These are phyloP conservation scores for Saturnispora diversa DNA, from an alignment of 805 yeast genomes.

Conservation along the genomic window DNA sequence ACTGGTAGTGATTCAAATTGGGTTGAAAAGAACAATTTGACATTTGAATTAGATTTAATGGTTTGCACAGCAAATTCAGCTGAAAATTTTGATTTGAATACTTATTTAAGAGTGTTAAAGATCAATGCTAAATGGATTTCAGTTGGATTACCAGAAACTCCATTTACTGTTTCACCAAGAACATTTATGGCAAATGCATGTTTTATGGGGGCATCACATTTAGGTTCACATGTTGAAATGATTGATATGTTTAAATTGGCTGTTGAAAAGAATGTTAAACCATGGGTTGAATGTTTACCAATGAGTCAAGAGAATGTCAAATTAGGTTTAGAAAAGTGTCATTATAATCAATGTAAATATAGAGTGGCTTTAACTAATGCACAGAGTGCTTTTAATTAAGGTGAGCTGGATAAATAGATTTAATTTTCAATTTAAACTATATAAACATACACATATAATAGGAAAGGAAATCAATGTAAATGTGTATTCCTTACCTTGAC, in stretches of 20 bases:
- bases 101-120: constrained; percentile 43
- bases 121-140: constrained; percentile 52
- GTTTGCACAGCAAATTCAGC: constrained; percentile 47
- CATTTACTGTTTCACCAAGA: constrained; percentile 35
- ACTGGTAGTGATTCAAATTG: constrained; percentile 36
- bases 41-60: constrained; percentile 39
- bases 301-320: constrained; percentile 45
- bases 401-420: background rate
- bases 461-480: background rate
- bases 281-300: constrained; percentile 57
- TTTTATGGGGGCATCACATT: constrained; percentile 48
- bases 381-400: constrained; percentile 35
- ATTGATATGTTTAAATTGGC: constrained; percentile 59
- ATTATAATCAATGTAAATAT: constrained; percentile 50
- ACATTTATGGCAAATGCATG: constrained; percentile 38
- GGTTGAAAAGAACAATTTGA: constrained; percentile 17
- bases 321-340: constrained; percentile 47
- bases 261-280: constrained; percentile 45
- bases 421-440: background rate
- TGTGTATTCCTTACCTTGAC: no score
- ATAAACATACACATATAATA: background rate
- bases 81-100: constrained; percentile 40
- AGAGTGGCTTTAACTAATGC: constrained; percentile 55
- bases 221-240: constrained; percentile 60
- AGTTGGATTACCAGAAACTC: constrained; percentile 59